Evolutionary conservation across 2,329 filamentous ascomycete species (phyloP).

Genomic region (Cercospora beticola): DNA sequence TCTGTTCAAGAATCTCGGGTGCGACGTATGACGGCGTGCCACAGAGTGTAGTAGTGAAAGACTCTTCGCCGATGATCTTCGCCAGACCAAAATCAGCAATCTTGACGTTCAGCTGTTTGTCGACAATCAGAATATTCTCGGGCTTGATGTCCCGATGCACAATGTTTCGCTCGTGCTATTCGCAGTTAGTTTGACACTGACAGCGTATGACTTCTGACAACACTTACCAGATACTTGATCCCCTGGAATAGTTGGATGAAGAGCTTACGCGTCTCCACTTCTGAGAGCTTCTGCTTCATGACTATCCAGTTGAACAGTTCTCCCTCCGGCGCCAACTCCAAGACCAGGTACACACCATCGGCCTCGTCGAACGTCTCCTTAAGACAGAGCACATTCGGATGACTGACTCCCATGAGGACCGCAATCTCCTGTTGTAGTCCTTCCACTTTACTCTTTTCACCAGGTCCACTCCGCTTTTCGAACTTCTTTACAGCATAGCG

Average conservation of each 20-base stretch:
- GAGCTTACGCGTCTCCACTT: constrained; percentile 79
- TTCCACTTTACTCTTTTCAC: constrained; percentile 80
- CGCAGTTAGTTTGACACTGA: constrained; percentile 14
- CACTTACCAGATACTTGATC: constrained; percentile 84
- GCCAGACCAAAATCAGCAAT: constrained; percentile 94
- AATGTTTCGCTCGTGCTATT: constrained; percentile 90
- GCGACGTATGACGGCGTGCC: constrained; percentile 91
- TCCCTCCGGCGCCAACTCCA: constrained; percentile 87
- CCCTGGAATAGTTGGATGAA: constrained; percentile 91
- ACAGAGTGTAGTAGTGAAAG: constrained; percentile 91
- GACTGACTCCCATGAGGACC: constrained; percentile 94
- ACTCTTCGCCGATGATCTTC: constrained; percentile 98
- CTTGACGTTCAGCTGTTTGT: constrained; percentile 83
- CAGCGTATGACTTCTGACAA: constrained; percentile 24
- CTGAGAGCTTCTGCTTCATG: constrained; percentile 81
- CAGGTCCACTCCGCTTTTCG: constrained; percentile 76
- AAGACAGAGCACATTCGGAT: constrained; percentile 86
- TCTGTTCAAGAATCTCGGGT: constrained; percentile 86
- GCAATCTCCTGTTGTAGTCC: constrained; percentile 93
- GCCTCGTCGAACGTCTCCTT: constrained; percentile 94
- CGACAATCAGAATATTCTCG: constrained; percentile 87
- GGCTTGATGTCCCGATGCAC: constrained; percentile 98
- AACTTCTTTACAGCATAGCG: constrained; percentile 94
- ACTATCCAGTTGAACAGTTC: constrained; percentile 97
- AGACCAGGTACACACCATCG: constrained; percentile 84